Base-by-base conservation (phyloP, 768 basidiomycete species). In the Mycena galopus region DNA sequence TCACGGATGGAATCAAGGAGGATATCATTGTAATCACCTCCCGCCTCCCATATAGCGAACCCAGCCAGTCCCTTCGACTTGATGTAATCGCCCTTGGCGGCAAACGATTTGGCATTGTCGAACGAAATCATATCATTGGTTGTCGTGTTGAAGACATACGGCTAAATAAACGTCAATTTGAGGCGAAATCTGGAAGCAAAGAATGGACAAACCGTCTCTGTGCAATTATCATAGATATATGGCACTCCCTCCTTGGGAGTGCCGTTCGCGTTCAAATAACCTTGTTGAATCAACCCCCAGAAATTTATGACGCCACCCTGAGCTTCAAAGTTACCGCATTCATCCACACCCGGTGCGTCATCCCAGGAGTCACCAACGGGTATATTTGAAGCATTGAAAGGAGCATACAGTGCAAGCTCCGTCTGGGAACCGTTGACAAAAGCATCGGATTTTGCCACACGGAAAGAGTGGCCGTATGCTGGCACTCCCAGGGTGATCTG, bases 401-500 rank as follows among this genome's bases (percentile, higher is more conserved):
- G 57, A 0, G 91, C 86, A 78, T 86, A 90, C 7, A 86, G 56
- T 9, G 81, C 81, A 19, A 93, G 76, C 14, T 76, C 59, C 6
- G 72, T 81, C 44, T 67, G 62, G n/a, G 73, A 77, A 50, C 74
- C 76, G 23, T 72, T 67, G 11, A 76, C 68, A 73, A 87, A 71
- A 0, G 91, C 90, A 19, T 78, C 77, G 8, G 75, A 70, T 19
- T 77, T 73, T 6, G 75, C 27, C 37, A 93, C 91, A 35, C 73
- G 69, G 86, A 85, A 96, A 47, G 92, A 88, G 80, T 94, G 95
- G 1, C 93, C 94, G 79, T 95, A 97, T 17, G 92, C 82, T 0
- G 96, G 86, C 0, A 98, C 89, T 62, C 95, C 96, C 42, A 98
- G 89, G 21, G 93, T 88, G 67, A 97, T 90, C 79, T 86, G 77